Evolutionary conservation across 495 filamentous ascomycete species (phyloP).

Genomic region (Hypoxylon intermedium): DNA sequence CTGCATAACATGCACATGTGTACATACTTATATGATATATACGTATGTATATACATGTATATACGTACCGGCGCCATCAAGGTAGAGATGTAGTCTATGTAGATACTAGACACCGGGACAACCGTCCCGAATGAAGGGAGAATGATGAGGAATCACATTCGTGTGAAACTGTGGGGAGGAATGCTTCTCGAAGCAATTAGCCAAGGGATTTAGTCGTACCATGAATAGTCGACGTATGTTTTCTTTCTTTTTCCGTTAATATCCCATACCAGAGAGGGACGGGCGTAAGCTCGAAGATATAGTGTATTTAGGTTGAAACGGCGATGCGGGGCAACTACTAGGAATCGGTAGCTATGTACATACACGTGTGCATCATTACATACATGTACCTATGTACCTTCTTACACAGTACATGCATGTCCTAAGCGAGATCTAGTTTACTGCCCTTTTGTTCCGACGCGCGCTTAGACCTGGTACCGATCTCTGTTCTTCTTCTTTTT

Average conservation of each 20-base stretch:
- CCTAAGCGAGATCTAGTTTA: conserved; percentile 26
- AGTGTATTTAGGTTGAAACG: conserved; percentile 22
- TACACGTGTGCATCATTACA: no score
- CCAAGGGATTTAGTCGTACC: conserved; percentile 14
- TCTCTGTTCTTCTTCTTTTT: no score
- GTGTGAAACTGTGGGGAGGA: conserved; percentile 16
- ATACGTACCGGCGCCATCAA: no score
- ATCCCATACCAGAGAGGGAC: neutral
- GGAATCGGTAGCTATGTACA: no score
- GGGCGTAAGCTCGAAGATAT: neutral
- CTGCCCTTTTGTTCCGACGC: conserved; percentile 29
- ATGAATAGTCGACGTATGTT: conserved; percentile 9
- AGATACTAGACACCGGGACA: no score
- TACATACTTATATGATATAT: no score
- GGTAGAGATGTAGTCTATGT: no score
- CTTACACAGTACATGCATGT: conserved; percentile 12
- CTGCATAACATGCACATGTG: neutral
- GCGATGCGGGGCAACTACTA: conserved; percentile 28
- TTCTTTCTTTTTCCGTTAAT: neutral
- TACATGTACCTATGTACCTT: neutral
- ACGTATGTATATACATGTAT: no score
- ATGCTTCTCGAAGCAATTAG: conserved; percentile 28
- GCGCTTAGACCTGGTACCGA: conserved; percentile 40
- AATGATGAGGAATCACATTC: conserved; percentile 1
- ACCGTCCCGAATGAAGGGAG: conserved; percentile 6